phyloP scores from a whole-genome alignment of 306 rosid genomes.

The Vicia faba region DNA sequence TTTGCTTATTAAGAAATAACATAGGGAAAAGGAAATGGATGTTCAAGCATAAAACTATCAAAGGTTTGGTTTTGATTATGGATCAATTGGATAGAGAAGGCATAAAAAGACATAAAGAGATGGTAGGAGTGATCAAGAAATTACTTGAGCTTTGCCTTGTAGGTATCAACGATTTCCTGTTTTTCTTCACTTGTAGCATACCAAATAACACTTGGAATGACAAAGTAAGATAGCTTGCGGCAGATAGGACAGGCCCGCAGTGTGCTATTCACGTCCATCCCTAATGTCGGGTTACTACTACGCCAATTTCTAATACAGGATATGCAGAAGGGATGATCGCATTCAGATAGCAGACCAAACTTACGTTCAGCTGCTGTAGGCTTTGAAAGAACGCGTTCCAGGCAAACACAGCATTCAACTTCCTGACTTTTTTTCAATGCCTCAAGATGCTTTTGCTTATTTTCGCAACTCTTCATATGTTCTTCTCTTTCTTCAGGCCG shows the following conservation, averaged over 20 bases:
- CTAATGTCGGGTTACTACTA: conserved; percentile 80
- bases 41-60: conserved; percentile 1
- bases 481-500: conserved; percentile 87
- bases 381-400: conserved; percentile 92
- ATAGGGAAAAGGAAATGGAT: conserved; percentile 8
- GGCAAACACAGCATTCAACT: conserved; percentile 95
- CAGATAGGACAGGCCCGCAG: conserved; percentile 96
- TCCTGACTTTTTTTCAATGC: conserved; percentile 88
- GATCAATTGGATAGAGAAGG: conserved; percentile 21
- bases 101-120: conserved; percentile 15
- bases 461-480: conserved; percentile 70
- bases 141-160: conserved; percentile 95
- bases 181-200: conserved; percentile 80
- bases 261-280: conserved; percentile 88
- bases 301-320: conserved; percentile 99
- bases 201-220: conserved; percentile 97
- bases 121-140: conserved; percentile 31
- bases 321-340: conserved; percentile 94
- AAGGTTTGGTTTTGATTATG: background rate
- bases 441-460: conserved; percentile 78
- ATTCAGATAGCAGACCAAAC: conserved; percentile 93
- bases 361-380: conserved; percentile 76
- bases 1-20: conserved; percentile 16
- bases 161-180: conserved; percentile 80
- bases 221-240: conserved; percentile 90